Evolutionary conservation across 2,329 filamentous ascomycete genomes (phyloP).

Genomic region (Sporothrix euskadiensis): DNA sequence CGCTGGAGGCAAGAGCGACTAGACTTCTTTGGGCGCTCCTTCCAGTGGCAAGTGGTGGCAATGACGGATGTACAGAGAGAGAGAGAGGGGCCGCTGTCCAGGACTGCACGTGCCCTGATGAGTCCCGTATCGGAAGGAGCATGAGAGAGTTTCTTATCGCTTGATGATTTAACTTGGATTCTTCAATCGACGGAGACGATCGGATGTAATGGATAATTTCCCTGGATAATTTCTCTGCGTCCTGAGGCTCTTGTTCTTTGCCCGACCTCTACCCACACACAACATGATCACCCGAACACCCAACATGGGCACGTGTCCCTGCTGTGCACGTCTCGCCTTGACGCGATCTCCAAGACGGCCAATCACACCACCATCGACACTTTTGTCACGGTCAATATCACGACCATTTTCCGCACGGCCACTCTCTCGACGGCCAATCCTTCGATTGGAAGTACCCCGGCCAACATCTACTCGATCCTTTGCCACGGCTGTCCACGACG

Average conservation of each 20-base stretch:
- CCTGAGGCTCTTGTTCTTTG: neutral
- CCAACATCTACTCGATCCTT: neutral
- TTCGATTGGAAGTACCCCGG: neutral
- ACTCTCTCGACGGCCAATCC: neutral
- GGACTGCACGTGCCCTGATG: neutral
- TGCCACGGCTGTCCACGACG: conserved; percentile 25
- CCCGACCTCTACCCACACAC: neutral
- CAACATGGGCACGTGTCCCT: conserved; percentile 12
- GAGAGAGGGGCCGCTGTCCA: neutral
- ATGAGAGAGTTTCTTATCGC: neutral
- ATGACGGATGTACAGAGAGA: neutral
- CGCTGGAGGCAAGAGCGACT: neutral
- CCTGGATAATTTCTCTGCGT: neutral
- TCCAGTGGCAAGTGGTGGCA: conserved; percentile 11
- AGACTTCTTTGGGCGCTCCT: neutral
- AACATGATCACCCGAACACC: neutral
- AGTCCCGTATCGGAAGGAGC: neutral
- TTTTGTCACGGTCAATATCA: neutral
- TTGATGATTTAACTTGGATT: neutral
- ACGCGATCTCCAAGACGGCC: neutral
- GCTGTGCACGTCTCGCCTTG: neutral
- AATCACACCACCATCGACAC: neutral
- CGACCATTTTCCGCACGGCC: neutral
- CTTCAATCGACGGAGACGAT: neutral
- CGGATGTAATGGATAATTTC: neutral